These are phyloP conservation scores for Cercospora janseana DNA, from an alignment of 2,329 filamentous ascomycete species.

Conservation along the genomic window DNA sequence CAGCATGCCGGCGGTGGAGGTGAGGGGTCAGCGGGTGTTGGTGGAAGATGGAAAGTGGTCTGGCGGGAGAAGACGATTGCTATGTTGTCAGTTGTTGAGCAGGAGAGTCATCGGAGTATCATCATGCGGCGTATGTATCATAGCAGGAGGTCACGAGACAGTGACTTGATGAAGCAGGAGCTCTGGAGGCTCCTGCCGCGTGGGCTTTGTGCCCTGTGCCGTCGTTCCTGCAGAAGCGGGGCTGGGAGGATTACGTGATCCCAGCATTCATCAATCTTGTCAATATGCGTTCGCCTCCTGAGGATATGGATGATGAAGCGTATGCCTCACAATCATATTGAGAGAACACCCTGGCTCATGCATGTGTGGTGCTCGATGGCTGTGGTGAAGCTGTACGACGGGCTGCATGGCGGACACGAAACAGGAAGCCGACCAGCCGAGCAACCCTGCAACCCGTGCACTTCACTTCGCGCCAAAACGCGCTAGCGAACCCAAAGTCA, in stretches of 20 bases:
- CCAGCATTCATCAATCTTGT: no score
- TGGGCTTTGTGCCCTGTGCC: slow-evolving; percentile 7
- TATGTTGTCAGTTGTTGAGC: not conserved
- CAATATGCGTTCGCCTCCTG: no score
- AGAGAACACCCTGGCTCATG: no score
- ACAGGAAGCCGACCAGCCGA: not conserved
- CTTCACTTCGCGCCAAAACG: slow-evolving; percentile 7
- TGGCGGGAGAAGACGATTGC: not conserved
- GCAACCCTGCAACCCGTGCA: slow-evolving; percentile 1
- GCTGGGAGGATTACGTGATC: no score
- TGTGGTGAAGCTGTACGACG: slow-evolving; percentile 1
- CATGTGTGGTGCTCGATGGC: no score
- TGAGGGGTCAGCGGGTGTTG: slow-evolving; percentile 5
- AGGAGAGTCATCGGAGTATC: not conserved
- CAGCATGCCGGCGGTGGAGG: slow-evolving; percentile 19
- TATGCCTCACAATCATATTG: no score
- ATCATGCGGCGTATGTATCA: slow-evolving; percentile 5
- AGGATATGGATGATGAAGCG: no score
- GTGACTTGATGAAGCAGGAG: slow-evolving; percentile 4
- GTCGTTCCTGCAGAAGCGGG: slow-evolving; percentile 14
- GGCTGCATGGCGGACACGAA: not conserved
- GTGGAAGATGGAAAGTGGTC: not conserved
- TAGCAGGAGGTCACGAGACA: slow-evolving; percentile 5
- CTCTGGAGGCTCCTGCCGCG: slow-evolving; percentile 3
- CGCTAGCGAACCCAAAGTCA: slow-evolving; percentile 7